Evolutionary conservation across 163 green algal genomes (phyloP).

Genomic region (Chlorella variabilis): DNA sequence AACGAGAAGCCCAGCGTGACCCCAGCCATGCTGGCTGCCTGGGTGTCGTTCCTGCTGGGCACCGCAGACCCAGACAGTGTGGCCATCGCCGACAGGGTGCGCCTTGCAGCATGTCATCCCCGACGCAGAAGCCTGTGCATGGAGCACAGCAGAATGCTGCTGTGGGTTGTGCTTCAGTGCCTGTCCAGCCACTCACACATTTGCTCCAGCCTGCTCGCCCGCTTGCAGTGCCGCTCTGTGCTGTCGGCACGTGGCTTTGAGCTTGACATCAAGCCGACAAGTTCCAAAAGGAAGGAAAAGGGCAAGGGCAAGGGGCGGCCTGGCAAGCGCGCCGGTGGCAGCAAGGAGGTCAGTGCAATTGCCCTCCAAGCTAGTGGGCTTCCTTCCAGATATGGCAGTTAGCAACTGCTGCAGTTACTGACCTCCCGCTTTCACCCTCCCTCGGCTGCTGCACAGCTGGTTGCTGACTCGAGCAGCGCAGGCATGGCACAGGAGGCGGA

Average conservation of each 20-base stretch:
- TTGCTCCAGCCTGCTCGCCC: background rate
- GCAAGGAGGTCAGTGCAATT: background rate
- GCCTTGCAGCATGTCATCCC: background rate
- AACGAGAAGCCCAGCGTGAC: constrained; percentile 46
- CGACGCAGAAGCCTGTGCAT: background rate
- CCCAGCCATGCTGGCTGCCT: constrained; percentile 30
- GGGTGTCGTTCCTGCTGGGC: constrained; percentile 23
- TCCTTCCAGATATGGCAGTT: no score
- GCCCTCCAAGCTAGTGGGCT: no score
- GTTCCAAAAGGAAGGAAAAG: background rate
- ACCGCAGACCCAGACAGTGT: background rate
- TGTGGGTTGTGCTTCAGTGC: background rate
- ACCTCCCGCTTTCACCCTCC: no score
- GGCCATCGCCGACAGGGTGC: background rate
- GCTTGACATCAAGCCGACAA: background rate
- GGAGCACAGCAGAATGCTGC: background rate
- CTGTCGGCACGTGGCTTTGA: constrained; percentile 25
- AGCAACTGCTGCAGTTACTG: no score
- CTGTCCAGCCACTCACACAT: no score
- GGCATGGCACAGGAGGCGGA: background rate
- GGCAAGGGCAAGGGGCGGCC: background rate
- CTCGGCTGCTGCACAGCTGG: background rate
- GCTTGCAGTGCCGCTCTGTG: background rate
- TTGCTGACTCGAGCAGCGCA: background rate
- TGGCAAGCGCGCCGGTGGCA: no score